Conservation (phyloP, 768 basidiomycete species). For the Tylopilus intermedius region DNA sequence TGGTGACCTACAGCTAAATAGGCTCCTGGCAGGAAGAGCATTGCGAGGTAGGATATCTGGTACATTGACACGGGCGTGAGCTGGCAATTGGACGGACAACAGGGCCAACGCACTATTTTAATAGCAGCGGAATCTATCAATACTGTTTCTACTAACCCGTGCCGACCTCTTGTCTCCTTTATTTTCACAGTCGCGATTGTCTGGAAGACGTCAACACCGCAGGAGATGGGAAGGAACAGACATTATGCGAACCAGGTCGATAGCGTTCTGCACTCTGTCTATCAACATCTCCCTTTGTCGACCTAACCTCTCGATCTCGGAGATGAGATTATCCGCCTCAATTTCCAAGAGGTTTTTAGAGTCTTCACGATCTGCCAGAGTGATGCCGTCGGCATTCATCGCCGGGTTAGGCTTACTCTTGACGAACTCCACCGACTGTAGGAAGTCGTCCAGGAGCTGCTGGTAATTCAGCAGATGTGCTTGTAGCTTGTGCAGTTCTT, state of each 20-base stretch:
- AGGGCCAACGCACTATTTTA: slow-evolving; percentile 18
- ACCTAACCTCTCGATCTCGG: slow-evolving; percentile 45
- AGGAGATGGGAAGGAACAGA: neutral
- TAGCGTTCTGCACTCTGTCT: slow-evolving; percentile 22
- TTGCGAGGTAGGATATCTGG: slow-evolving; percentile 51
- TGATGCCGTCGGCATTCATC: slow-evolving; percentile 27
- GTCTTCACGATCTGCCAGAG: slow-evolving; percentile 16
- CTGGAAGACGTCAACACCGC: slow-evolving; percentile 26
- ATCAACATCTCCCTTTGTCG: slow-evolving; percentile 21
- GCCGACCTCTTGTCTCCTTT: slow-evolving; percentile 34
- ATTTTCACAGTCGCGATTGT: slow-evolving; percentile 54
- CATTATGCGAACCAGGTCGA: slow-evolving; percentile 18
- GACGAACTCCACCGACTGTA: slow-evolving; percentile 47
- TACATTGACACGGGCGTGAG: slow-evolving; percentile 1
- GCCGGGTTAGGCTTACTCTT: slow-evolving; percentile 46
- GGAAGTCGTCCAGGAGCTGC: slow-evolving; percentile 50
- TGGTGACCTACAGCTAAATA: slow-evolving; percentile 31
- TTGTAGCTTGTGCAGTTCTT: slow-evolving; percentile 51
- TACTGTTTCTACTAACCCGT: neutral
- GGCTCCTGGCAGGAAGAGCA: slow-evolving; percentile 53
- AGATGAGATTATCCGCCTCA: slow-evolving; percentile 45
- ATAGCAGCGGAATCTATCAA: slow-evolving; percentile 6
- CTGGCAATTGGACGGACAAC: neutral
- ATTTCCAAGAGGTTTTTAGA: slow-evolving; percentile 28
- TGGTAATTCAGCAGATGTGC: slow-evolving; percentile 53